Evolutionary conservation across 1,284 basidiomycete species (phyloP).

Genomic region (Cyathus olla): DNA sequence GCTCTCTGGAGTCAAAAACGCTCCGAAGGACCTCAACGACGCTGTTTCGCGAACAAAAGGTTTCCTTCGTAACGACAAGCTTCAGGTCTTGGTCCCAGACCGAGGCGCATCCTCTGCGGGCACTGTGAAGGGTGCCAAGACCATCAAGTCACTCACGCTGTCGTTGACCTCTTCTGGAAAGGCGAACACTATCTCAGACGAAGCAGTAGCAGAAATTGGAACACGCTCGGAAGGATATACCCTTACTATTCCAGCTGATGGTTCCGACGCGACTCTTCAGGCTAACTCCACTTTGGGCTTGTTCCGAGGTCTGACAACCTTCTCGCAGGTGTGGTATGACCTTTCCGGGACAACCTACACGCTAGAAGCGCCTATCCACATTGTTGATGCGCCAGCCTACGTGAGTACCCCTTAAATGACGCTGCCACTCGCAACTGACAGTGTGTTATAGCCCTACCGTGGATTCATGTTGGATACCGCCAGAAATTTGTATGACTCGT

Average conservation of each 20-base stretch:
- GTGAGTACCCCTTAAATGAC: constrained; percentile 48
- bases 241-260: constrained; percentile 71
- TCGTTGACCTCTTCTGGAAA: constrained; percentile 47
- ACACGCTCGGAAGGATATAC: constrained; percentile 76
- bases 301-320: constrained; percentile 86
- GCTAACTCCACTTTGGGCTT: constrained; percentile 85
- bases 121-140: neutral
- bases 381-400: constrained; percentile 73
- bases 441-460: constrained; percentile 70
- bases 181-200: constrained; percentile 56
- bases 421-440: constrained; percentile 9
- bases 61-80: constrained; percentile 58
- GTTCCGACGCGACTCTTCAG: constrained; percentile 66
- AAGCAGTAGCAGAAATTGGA: constrained; percentile 65
- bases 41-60: constrained; percentile 52
- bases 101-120: constrained; percentile 54
- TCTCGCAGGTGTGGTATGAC: constrained; percentile 83
- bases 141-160: constrained; percentile 35
- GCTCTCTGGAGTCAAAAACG: constrained; percentile 40
- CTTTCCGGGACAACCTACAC: constrained; percentile 62
- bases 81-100: constrained; percentile 62
- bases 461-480: constrained; percentile 86
- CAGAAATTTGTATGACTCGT: constrained; percentile 53
- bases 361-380: constrained; percentile 67
- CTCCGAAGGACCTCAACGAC: constrained; percentile 57